phyloP scores from a whole-genome alignment of 148 eudicot species.

The Arbutus unedo region DNA sequence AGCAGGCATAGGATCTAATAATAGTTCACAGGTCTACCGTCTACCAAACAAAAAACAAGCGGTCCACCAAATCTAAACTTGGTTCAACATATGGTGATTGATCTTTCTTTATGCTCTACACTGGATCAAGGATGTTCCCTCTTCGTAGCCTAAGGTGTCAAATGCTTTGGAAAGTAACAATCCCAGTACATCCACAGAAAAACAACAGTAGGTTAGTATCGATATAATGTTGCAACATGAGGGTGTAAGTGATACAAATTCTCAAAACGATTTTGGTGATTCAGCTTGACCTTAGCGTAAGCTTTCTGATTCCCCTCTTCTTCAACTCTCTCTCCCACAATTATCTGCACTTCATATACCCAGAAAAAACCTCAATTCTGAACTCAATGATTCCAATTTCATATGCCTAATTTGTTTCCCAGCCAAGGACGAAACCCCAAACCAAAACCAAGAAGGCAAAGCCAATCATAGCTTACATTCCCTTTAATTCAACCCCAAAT shows the following conservation, averaged over 20 bases:
- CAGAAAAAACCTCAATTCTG: not conserved
- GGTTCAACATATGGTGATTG: too few species aligned
- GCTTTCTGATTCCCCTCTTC: not conserved
- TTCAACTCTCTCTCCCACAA: not conserved
- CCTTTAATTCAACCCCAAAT: not conserved
- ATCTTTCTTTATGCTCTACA: too few species aligned
- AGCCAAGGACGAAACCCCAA: not conserved
- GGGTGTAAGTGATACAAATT: not conserved
- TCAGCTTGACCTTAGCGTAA: not conserved
- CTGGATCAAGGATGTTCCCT: not conserved
- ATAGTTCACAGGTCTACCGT: too few species aligned
- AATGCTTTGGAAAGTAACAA: not conserved
- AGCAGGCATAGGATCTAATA: too few species aligned
- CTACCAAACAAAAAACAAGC: too few species aligned
- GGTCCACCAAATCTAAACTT: too few species aligned
- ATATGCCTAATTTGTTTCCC: not conserved
- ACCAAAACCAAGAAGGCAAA: not conserved
- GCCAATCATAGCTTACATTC: not conserved
- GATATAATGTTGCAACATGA: not conserved
- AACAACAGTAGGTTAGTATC: not conserved
- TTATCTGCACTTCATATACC: not conserved
- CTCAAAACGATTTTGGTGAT: not conserved
- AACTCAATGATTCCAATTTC: not conserved
- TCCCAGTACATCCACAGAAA: not conserved
- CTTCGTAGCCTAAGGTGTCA: not conserved